These are phyloP conservation scores for Penicillium malachiteum DNA, from an alignment of 495 filamentous ascomycete species.

Conservation along the genomic window DNA sequence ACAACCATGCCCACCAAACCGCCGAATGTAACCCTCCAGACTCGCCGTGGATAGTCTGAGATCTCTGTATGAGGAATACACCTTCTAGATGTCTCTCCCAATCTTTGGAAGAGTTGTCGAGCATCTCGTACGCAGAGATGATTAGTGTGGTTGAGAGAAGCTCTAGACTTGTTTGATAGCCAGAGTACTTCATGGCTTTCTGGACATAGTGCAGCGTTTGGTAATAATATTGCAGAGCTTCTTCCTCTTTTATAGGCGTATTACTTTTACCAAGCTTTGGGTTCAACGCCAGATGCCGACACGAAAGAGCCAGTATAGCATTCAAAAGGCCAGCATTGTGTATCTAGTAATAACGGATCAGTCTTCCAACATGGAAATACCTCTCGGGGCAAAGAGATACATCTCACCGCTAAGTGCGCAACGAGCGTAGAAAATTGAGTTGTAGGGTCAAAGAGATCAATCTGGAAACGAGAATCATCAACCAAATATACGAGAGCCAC, in stretches of 20 bases:
- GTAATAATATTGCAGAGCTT: slow-evolving; percentile 29
- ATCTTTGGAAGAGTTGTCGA: slow-evolving; percentile 26
- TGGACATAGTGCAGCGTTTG: slow-evolving; percentile 29
- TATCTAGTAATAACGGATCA: background rate
- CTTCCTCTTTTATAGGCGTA: slow-evolving; percentile 1
- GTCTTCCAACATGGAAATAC: background rate
- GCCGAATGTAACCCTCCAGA: slow-evolving; percentile 28
- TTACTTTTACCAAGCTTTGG: slow-evolving; percentile 6
- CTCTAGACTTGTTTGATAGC: slow-evolving; percentile 23
- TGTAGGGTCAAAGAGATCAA: slow-evolving; percentile 3
- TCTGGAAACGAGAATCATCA: background rate
- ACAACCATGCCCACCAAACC: slow-evolving; percentile 34
- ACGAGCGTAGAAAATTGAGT: background rate
- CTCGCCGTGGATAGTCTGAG: slow-evolving; percentile 25
- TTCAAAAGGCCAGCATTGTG: slow-evolving; percentile 22
- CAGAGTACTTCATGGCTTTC: slow-evolving; percentile 25
- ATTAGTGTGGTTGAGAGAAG: slow-evolving; percentile 26
- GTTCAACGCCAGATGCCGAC: slow-evolving; percentile 19
- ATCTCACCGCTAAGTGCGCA: background rate
- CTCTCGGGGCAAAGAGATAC: background rate
- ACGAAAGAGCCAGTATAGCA: slow-evolving; percentile 20
- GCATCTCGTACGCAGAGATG: slow-evolving; percentile 31
- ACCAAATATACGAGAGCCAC: background rate
- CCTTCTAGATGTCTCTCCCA: slow-evolving; percentile 32
- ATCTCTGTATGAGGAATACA: slow-evolving; percentile 30